Evolutionary conservation across 2,329 filamentous ascomycete genomes (phyloP).

Genomic region (Hypoxylon sp.): DNA sequence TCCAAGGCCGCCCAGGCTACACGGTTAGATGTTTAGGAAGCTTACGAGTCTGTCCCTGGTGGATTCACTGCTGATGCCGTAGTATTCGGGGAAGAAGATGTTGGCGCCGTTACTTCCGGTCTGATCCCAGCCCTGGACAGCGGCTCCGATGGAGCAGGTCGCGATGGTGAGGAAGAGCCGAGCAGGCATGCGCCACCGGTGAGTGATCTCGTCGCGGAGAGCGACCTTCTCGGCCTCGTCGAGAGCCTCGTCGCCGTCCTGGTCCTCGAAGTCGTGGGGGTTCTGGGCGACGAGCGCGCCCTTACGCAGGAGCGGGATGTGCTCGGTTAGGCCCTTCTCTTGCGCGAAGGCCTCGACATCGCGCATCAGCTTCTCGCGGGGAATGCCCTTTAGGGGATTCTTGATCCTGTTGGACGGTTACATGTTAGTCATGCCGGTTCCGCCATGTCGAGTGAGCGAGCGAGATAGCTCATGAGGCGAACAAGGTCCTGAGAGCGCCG

Average conservation of each 20-base stretch:
- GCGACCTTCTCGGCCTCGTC: slow-evolving; percentile 65
- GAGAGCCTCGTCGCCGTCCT: slow-evolving; percentile 65
- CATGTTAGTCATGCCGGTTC: slow-evolving; percentile 25
- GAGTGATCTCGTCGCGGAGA: slow-evolving; percentile 67
- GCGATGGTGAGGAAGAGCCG: slow-evolving; percentile 72
- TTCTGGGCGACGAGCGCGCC: slow-evolving; percentile 79
- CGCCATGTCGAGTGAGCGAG: background rate
- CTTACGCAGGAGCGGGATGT: slow-evolving; percentile 66
- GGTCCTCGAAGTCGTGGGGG: slow-evolving; percentile 66
- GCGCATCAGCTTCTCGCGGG: slow-evolving; percentile 59
- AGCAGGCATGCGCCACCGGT: slow-evolving; percentile 72
- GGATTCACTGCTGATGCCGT: slow-evolving; percentile 54
- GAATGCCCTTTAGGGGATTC: slow-evolving; percentile 58
- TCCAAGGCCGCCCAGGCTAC: background rate
- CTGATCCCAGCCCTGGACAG: slow-evolving; percentile 75
- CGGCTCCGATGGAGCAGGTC: slow-evolving; percentile 73
- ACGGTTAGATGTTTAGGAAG: slow-evolving; percentile 31
- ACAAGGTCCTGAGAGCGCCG: background rate
- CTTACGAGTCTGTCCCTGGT: slow-evolving; percentile 43
- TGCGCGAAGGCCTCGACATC: slow-evolving; percentile 68
- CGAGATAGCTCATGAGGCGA: background rate
- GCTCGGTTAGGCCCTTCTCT: slow-evolving; percentile 64
- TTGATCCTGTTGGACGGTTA: slow-evolving; percentile 48
- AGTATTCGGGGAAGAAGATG: slow-evolving; percentile 64
- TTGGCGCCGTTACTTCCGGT: slow-evolving; percentile 71